Evolutionary conservation across 805 yeast species (phyloP).

Genomic region (Suhomyces prunicola): DNA sequence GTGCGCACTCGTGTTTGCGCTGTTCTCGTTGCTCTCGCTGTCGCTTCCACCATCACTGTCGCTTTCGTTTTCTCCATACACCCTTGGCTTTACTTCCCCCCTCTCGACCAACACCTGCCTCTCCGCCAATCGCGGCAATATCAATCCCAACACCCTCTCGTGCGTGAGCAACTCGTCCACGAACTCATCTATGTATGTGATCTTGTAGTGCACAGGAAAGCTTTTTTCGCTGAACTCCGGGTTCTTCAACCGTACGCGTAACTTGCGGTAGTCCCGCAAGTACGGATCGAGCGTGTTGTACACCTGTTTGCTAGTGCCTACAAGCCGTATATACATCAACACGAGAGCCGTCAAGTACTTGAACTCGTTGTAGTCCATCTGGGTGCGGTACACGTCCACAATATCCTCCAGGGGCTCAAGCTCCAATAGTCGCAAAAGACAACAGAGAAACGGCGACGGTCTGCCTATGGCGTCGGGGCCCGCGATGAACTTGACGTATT

Average conservation of each 20-base stretch:
- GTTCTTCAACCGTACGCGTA: slow-evolving; percentile 41
- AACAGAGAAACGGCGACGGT: slow-evolving; percentile 73
- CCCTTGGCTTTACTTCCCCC: slow-evolving; percentile 39
- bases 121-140: slow-evolving; percentile 59
- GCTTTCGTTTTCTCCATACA: slow-evolving; percentile 21
- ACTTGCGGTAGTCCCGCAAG: slow-evolving; percentile 64
- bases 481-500: slow-evolving; percentile 48
- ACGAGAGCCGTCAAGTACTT: slow-evolving; percentile 72
- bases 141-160: slow-evolving; percentile 67
- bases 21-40: slow-evolving; percentile 5
- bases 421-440: slow-evolving; percentile 74
- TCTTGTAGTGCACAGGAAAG: slow-evolving; percentile 31
- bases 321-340: slow-evolving; percentile 59
- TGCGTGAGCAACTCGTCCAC: slow-evolving; percentile 57
- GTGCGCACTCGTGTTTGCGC: neutral
- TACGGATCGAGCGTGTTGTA: slow-evolving; percentile 53
- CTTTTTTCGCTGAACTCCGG: slow-evolving; percentile 19
- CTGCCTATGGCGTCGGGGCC: slow-evolving; percentile 53
- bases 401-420: slow-evolving; percentile 65
- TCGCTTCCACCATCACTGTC: slow-evolving; percentile 1
- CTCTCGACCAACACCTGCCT: slow-evolving; percentile 41
- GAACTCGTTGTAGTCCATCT: slow-evolving; percentile 54
- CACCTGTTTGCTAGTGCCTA: slow-evolving; percentile 36
- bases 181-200: slow-evolving; percentile 66
- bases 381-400: slow-evolving; percentile 50